These are phyloP conservation scores for Trichoderma oligosporum DNA, from an alignment of 2,329 filamentous ascomycete genomes.

Conservation along the genomic window DNA sequence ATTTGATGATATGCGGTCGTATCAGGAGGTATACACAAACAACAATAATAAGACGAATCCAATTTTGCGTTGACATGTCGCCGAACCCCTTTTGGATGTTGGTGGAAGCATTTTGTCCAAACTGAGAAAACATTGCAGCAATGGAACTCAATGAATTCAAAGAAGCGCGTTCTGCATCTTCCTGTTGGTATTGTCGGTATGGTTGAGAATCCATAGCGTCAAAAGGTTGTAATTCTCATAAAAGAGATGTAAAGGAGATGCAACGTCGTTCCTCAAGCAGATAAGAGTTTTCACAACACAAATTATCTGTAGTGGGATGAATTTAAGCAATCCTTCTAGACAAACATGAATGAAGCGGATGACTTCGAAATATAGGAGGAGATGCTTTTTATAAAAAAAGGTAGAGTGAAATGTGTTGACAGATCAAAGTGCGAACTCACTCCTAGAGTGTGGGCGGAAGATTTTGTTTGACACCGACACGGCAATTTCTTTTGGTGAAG, in stretches of 20 bases:
- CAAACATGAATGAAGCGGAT: neutral
- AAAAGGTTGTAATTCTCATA: neutral
- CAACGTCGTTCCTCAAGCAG: neutral
- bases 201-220: constrained; percentile 15
- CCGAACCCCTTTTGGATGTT: constrained; percentile 50
- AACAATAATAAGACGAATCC: constrained; percentile 67
- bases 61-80: constrained; percentile 50
- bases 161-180: constrained; percentile 26
- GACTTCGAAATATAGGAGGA: neutral
- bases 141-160: constrained; percentile 36
- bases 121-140: constrained; percentile 33
- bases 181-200: constrained; percentile 28
- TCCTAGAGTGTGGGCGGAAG: constrained; percentile 5
- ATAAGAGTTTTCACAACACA: neutral
- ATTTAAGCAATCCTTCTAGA: neutral
- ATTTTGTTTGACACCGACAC: constrained; percentile 15
- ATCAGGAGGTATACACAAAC: constrained; percentile 70
- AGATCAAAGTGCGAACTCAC: neutral
- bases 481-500: constrained; percentile 13
- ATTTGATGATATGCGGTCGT: constrained; percentile 69
- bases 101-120: constrained; percentile 39
- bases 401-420: neutral
- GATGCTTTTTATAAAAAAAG: constrained; percentile 1
- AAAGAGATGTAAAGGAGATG: neutral
- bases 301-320: neutral